These are phyloP conservation scores for Fraxinus velutina DNA, from an alignment of 305 asterid species.

Conservation along the genomic window DNA sequence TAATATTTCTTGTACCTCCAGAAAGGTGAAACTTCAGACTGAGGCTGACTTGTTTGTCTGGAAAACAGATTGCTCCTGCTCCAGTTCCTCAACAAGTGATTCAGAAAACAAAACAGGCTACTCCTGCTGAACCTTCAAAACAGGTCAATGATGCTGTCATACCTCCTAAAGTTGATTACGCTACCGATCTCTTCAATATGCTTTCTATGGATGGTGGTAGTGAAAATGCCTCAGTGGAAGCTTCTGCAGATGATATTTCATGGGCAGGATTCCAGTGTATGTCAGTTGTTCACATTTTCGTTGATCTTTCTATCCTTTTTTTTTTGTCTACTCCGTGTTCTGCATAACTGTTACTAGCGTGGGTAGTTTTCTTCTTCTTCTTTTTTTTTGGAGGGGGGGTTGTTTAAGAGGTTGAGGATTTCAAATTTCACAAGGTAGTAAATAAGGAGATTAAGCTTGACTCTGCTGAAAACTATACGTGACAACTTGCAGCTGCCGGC, in stretches of 20 bases:
- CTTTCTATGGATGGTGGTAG: slow-evolving; percentile 72
- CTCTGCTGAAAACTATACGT: slow-evolving; percentile 24
- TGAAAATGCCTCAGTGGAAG: slow-evolving; percentile 52
- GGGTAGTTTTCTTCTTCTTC: background rate
- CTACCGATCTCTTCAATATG: slow-evolving; percentile 90
- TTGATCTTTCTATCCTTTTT: slow-evolving; percentile 9
- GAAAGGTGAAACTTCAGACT: slow-evolving; percentile 7
- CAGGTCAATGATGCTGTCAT: slow-evolving; percentile 43
- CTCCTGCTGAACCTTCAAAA: slow-evolving; percentile 42
- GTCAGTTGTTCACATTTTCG: slow-evolving; percentile 24
- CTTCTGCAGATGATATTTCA: slow-evolving; percentile 61
- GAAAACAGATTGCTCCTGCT: slow-evolving; percentile 64
- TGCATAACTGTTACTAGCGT: background rate
- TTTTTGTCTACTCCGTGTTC: background rate
- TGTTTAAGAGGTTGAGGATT: slow-evolving; percentile 7
- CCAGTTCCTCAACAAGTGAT: slow-evolving; percentile 47
- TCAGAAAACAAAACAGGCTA: slow-evolving; percentile 53
- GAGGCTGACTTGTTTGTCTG: slow-evolving; percentile 20
- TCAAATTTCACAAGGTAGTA: background rate
- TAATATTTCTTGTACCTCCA: background rate
- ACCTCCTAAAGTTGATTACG: slow-evolving; percentile 77
- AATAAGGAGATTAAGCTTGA: slow-evolving; percentile 15
- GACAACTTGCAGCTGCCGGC: slow-evolving; percentile 66
- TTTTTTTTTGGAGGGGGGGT: background rate
- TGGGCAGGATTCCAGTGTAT: slow-evolving; percentile 99